A percentile compares a stretch with the other conserved stretches of the same genome.
Evolutionary conservation across 371 early-diverging fungal genomes (phyloP).

Genomic region (Rhizopus arrhizus): DNA sequence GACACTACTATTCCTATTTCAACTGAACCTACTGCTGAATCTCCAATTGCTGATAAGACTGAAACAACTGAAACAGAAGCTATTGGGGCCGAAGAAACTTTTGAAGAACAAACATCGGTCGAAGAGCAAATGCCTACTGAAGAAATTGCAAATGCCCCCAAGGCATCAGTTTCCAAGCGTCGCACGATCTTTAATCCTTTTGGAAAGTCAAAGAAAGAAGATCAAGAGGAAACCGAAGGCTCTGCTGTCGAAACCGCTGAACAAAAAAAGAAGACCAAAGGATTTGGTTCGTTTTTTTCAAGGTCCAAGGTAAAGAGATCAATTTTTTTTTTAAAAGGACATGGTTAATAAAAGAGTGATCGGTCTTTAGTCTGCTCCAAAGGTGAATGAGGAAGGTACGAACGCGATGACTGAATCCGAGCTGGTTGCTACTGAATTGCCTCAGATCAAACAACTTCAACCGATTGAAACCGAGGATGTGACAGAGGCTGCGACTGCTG

Average conservation of each 20-base stretch:
- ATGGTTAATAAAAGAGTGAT: neutral
- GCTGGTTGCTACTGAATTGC: conserved; percentile 23
- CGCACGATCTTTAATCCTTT: conserved; percentile 37
- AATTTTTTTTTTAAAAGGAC: neutral
- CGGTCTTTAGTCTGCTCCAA: conserved; percentile 11
- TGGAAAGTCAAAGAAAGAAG: conserved; percentile 29
- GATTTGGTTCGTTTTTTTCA: conserved; percentile 25
- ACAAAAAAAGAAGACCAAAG: conserved; percentile 29
- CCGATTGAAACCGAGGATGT: conserved; percentile 28
- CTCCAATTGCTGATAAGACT: neutral
- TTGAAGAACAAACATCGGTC: conserved; percentile 2
- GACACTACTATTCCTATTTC: conserved; percentile 9
- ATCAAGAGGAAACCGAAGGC: conserved; percentile 6
- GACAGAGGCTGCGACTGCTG: conserved; percentile 10
- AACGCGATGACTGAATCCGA: conserved; percentile 9
- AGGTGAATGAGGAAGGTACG: conserved; percentile 11
- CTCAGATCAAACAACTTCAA: conserved; percentile 29
- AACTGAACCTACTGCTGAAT: conserved; percentile 15
- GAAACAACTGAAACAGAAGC: conserved; percentile 2
- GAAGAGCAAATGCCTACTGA: conserved; percentile 6
- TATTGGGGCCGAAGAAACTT: neutral
- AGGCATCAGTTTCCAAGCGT: conserved; percentile 27
- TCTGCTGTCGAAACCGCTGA: conserved; percentile 8
- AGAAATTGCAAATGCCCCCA: conserved; percentile 3
- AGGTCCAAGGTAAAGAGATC: conserved; percentile 24